Evolutionary conservation across 208 protist species (phyloP).

Genomic region (Wallacemonas sp.): DNA sequence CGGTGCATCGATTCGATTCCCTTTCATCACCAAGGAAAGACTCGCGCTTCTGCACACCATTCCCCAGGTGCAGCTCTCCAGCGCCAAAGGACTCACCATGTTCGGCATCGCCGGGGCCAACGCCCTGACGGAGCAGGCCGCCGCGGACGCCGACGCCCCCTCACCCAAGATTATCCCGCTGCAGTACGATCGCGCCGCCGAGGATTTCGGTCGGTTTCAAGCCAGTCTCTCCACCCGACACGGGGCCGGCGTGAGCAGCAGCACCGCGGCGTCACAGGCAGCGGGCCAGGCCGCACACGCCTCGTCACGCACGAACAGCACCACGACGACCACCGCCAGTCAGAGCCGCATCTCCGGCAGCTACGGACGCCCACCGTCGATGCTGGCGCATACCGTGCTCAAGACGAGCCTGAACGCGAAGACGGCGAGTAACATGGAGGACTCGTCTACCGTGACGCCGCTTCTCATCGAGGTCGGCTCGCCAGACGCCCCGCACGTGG

Average conservation of each 20-base stretch:
- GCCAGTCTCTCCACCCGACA: constrained; percentile 5
- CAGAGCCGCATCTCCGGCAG: not conserved
- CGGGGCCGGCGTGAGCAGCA: not conserved
- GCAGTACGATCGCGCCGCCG: constrained; percentile 46
- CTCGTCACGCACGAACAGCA: not conserved
- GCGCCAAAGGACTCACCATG: constrained; percentile 44
- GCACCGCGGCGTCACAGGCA: not conserved
- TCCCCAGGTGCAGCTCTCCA: constrained; percentile 55
- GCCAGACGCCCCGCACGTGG: not conserved
- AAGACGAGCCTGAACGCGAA: no score
- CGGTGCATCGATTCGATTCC: constrained; percentile 47
- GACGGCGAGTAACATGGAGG: no score
- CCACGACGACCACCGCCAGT: not conserved
- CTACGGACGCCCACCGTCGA: no score
- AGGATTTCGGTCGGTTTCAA: constrained; percentile 31
- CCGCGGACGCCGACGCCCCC: constrained; percentile 27
- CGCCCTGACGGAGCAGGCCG: constrained; percentile 55
- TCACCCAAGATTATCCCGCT: constrained; percentile 49
- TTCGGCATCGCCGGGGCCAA: constrained; percentile 68
- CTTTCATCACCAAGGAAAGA: constrained; percentile 69
- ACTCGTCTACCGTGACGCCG: not conserved
- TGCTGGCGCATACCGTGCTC: no score
- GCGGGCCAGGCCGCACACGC: not conserved
- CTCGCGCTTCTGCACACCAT: constrained; percentile 52
- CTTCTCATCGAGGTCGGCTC: not conserved